Conservation (phyloP, 1,139 yeast genomes). For the Yamadazyma mexicana region DNA sequence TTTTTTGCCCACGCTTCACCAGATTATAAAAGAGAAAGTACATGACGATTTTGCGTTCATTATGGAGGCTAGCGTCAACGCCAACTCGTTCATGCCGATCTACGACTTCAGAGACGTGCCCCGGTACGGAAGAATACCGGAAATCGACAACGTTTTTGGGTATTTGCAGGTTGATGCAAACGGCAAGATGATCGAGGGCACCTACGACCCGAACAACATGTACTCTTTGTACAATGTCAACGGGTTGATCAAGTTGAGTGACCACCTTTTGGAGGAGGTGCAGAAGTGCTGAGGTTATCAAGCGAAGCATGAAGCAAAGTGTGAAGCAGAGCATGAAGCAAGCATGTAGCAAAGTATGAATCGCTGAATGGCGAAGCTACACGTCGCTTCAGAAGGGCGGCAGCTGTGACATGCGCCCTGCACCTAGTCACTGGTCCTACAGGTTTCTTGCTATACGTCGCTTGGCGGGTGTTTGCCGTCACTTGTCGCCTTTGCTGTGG, state of each 20-base stretch:
- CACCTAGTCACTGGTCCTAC: too few relatives aligned
- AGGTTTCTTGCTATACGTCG: too few relatives aligned
- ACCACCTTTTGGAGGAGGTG: conserved; percentile 48
- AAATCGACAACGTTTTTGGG: conserved; percentile 71
- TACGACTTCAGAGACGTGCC: conserved; percentile 73
- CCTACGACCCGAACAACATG: conserved; percentile 61
- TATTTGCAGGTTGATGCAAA: conserved; percentile 59
- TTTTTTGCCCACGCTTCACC: conserved; percentile 31
- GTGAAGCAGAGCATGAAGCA: too few relatives aligned
- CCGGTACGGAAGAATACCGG: conserved; percentile 67
- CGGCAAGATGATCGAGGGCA: conserved; percentile 54
- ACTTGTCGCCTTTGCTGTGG: neutral
- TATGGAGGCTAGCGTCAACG: conserved; percentile 62
- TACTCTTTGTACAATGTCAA: conserved; percentile 57
- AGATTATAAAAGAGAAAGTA: conserved; percentile 24
- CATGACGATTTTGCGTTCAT: conserved; percentile 57
- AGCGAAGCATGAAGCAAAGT: too few relatives aligned
- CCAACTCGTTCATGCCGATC: conserved; percentile 65
- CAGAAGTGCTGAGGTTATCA: conserved; percentile 9
- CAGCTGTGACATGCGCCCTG: too few relatives aligned
- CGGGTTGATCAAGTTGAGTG: conserved; percentile 62
- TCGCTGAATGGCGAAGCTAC: too few relatives aligned
- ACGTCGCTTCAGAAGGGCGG: too few relatives aligned
- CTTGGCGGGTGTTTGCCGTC: too few relatives aligned
- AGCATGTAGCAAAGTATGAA: too few relatives aligned